These are phyloP conservation scores for Candida suzukii DNA, from an alignment of 805 yeast genomes.

Conservation along the genomic window DNA sequence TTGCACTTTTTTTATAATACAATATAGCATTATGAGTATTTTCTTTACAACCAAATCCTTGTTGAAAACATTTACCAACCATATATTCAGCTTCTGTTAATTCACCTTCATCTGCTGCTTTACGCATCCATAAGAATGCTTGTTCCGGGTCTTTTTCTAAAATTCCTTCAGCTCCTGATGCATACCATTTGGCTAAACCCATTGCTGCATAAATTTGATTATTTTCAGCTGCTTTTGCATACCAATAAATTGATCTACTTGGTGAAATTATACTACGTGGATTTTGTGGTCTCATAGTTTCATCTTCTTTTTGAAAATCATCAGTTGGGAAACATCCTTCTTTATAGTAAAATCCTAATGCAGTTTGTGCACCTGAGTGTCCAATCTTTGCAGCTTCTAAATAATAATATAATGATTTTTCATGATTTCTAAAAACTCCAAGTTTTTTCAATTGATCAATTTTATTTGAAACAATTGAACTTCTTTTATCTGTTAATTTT, in stretches of 20 bases:
- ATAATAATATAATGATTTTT: slow-evolving; percentile 44
- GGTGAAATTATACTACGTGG: slow-evolving; percentile 39
- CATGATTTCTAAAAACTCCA: slow-evolving; percentile 26
- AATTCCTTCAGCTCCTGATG: slow-evolving; percentile 57
- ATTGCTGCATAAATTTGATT: slow-evolving; percentile 65
- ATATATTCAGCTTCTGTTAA: slow-evolving; percentile 61
- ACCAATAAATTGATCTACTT: slow-evolving; percentile 64
- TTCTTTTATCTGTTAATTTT: slow-evolving; percentile 16
- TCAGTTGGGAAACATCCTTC: slow-evolving; percentile 42
- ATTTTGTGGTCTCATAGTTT: slow-evolving; percentile 9
- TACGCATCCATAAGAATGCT: slow-evolving; percentile 61
- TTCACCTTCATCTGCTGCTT: slow-evolving; percentile 51
- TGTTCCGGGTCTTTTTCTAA: slow-evolving; percentile 51
- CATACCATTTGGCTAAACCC: slow-evolving; percentile 71
- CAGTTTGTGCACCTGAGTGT: slow-evolving; percentile 62
- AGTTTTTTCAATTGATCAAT: slow-evolving; percentile 25
- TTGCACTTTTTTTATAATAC: slow-evolving; percentile 55
- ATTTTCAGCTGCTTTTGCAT: slow-evolving; percentile 55
- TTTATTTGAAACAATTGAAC: slow-evolving; percentile 23
- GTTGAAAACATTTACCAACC: slow-evolving; percentile 59
- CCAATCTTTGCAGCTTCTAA: slow-evolving; percentile 52
- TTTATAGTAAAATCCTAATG: slow-evolving; percentile 67
- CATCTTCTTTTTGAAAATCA: slow-evolving; percentile 25
- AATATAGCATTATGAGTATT: slow-evolving; percentile 36
- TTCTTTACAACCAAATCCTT: slow-evolving; percentile 50